These are phyloP conservation scores for Daldinia sp. DNA, from an alignment of 2,329 filamentous ascomycete species.

Conservation along the genomic window DNA sequence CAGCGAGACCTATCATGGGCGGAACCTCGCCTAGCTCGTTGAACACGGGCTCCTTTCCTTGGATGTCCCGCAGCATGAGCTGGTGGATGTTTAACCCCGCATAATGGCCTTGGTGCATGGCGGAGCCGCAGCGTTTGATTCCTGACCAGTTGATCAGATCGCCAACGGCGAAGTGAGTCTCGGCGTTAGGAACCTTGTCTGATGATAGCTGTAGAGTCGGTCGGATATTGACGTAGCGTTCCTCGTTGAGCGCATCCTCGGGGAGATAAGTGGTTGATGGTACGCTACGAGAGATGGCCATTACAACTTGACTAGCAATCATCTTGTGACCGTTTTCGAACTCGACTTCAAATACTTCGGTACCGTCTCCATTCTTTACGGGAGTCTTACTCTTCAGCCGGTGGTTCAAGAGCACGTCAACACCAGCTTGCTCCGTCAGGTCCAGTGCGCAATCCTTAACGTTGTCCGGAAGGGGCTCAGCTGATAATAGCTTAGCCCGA, in stretches of 20 bases:
- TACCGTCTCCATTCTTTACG: conserved; percentile 55
- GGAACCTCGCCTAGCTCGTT: conserved; percentile 62
- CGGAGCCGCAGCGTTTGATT: conserved; percentile 80
- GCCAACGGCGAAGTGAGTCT: conserved; percentile 72
- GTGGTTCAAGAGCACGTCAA: conserved; percentile 70
- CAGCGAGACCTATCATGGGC: conserved; percentile 74
- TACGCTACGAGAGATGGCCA: conserved; percentile 70
- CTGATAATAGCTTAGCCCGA: conserved; percentile 72
- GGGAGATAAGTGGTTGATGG: conserved; percentile 73
- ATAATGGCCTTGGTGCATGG: conserved; percentile 76
- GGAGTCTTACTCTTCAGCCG: conserved; percentile 61
- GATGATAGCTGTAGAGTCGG: conserved; percentile 58
- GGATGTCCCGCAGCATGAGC: conserved; percentile 58
- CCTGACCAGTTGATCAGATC: conserved; percentile 77
- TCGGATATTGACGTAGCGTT: conserved; percentile 72
- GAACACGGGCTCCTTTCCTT: conserved; percentile 54
- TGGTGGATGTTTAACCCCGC: conserved; percentile 74
- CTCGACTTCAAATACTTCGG: conserved; percentile 56
- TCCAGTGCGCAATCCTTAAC: conserved; percentile 70
- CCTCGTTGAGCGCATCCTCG: conserved; percentile 62
- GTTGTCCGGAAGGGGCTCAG: conserved; percentile 74
- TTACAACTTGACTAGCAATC: conserved; percentile 70
- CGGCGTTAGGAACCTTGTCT: conserved; percentile 59
- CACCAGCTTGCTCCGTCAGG: conserved; percentile 67
- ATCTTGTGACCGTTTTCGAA: conserved; percentile 69